Percentiles rank a stretch among this genome's conserved stretches.
Evolutionary conservation across 2,329 filamentous ascomycete species (phyloP).

Genomic region (Penicillium sp.): DNA sequence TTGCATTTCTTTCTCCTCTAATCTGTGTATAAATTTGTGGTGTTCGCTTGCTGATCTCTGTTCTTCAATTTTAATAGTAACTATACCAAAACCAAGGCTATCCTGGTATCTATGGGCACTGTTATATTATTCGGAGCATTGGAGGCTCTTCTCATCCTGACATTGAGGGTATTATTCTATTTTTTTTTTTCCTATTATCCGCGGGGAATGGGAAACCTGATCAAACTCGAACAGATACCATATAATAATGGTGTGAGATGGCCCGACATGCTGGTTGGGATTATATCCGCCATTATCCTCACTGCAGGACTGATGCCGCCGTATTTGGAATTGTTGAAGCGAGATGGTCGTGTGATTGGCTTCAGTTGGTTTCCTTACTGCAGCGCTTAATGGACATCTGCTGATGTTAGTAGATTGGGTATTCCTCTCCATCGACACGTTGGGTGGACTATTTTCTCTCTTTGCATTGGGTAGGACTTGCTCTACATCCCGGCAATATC

Average conservation of each 20-base stretch:
- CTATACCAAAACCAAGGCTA: slow-evolving; percentile 49
- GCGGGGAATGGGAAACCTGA: not conserved
- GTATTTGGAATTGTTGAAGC: slow-evolving; percentile 62
- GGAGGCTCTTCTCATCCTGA: slow-evolving; percentile 58
- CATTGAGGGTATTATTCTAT: slow-evolving; percentile 47
- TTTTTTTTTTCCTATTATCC: not conserved
- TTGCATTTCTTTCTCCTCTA: not conserved
- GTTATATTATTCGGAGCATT: slow-evolving; percentile 51
- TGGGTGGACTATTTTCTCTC: slow-evolving; percentile 62
- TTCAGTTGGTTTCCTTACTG: slow-evolving; percentile 47
- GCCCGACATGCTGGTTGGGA: slow-evolving; percentile 57
- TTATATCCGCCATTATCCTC: slow-evolving; percentile 58
- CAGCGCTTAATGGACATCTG: slow-evolving; percentile 15
- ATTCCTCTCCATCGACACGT: slow-evolving; percentile 60
- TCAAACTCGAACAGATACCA: slow-evolving; percentile 39
- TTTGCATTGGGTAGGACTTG: slow-evolving; percentile 55
- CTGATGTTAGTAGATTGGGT: slow-evolving; percentile 44
- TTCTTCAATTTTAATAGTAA: slow-evolving; percentile 16
- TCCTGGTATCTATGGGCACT: slow-evolving; percentile 41
- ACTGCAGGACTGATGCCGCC: slow-evolving; percentile 58
- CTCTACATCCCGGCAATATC: not conserved
- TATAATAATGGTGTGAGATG: slow-evolving; percentile 55
- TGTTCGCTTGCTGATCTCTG: not conserved
- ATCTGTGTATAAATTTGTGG: not conserved
- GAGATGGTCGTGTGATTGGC: slow-evolving; percentile 60